phyloP scores from a whole-genome alignment of 345 rosid species.

The Limnanthes douglasii region DNA sequence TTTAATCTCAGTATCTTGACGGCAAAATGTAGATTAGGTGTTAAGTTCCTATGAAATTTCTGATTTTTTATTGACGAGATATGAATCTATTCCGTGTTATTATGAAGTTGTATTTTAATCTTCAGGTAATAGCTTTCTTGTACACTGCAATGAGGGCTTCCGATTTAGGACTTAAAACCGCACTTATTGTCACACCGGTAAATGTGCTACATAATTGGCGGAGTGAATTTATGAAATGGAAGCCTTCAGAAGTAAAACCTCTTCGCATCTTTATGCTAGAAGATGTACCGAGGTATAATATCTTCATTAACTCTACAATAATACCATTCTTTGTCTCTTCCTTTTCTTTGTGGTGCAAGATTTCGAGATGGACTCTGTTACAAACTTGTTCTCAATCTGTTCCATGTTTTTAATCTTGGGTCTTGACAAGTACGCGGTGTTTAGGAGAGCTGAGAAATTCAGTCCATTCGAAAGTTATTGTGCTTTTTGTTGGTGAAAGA shows the following conservation, averaged over 20 bases:
- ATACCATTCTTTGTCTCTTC: neutral
- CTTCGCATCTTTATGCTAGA: constrained; percentile 90
- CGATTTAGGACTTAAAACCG: constrained; percentile 86
- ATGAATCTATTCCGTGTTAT: constrained; percentile 2
- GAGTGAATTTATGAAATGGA: constrained; percentile 90
- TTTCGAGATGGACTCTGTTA: too few species aligned
- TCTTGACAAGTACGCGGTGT: too few species aligned
- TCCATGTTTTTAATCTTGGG: too few species aligned
- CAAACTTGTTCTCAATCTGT: too few species aligned
- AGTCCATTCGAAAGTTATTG: too few species aligned
- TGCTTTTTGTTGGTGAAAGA: too few species aligned
- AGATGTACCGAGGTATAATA: constrained; percentile 71
- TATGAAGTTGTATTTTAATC: too few species aligned
- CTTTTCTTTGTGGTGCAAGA: too few species aligned
- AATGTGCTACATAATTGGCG: constrained; percentile 99
- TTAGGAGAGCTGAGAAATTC: too few species aligned
- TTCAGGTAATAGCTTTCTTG: constrained; percentile 93
- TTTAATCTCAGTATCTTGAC: too few species aligned
- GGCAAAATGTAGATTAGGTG: too few species aligned
- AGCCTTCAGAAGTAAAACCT: constrained; percentile 76
- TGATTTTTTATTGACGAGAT: constrained; percentile 8
- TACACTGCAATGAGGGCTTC: constrained; percentile 88
- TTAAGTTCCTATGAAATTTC: too few species aligned
- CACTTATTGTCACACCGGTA: constrained; percentile 90
- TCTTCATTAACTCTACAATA: neutral